A percentile compares a stretch with the other conserved stretches of the same genome.
Evolutionary conservation across 148 eudicot species (phyloP).

Genomic region (Nepenthes mirabilis): DNA sequence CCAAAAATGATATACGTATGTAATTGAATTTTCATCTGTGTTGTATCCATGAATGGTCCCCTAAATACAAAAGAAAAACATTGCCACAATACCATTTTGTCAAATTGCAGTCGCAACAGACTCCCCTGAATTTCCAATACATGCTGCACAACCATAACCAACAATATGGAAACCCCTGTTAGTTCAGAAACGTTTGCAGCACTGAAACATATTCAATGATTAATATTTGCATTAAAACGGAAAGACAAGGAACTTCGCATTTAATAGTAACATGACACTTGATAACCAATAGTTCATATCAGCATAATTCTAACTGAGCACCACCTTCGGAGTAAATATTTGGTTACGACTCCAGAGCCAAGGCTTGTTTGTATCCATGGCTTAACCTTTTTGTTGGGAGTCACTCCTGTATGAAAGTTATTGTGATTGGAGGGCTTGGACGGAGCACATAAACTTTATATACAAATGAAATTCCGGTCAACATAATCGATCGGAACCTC

Average conservation of each 20-base stretch:
- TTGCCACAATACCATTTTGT: slow-evolving; percentile 51
- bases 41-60: neutral
- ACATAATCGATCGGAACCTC: too few relatives aligned
- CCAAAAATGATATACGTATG: too few relatives aligned
- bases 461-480: too few relatives aligned
- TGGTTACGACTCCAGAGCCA: slow-evolving; percentile 92
- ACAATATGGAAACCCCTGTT: slow-evolving; percentile 82
- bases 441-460: too few relatives aligned
- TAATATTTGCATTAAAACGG: neutral
- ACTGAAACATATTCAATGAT: slow-evolving; percentile 21
- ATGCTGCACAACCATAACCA: slow-evolving; percentile 97
- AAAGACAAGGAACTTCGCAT: slow-evolving; percentile 4
- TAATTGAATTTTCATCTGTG: neutral
- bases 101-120: slow-evolving; percentile 73
- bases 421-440: too few relatives aligned
- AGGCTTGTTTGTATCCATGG: slow-evolving; percentile 96
- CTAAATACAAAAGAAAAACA: neutral
- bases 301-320: neutral
- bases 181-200: slow-evolving; percentile 70
- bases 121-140: slow-evolving; percentile 98
- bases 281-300: neutral
- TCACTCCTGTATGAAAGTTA: too few relatives aligned
- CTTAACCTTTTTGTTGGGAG: slow-evolving; percentile 45
- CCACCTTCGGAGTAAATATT: slow-evolving; percentile 72
- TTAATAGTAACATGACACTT: neutral